Base-by-base conservation (phyloP, 192 early-diverging fungal genomes). In the Umbelopsis isabellina region DNA sequence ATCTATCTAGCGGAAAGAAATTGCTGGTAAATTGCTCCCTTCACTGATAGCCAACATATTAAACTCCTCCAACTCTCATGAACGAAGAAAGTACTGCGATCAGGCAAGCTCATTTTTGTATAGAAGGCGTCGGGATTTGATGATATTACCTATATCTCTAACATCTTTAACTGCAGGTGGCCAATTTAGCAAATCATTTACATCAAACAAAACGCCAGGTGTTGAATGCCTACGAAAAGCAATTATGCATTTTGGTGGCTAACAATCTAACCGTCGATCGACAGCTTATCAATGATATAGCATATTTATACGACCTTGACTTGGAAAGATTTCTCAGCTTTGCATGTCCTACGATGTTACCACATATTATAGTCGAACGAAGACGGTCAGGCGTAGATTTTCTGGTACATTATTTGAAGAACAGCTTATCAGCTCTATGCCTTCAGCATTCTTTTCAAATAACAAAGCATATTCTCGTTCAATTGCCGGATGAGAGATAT, bases 281-380 rank as follows among this genome's bases (percentile, higher is more conserved):
- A 13, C 55, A 61, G 55, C 18, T 61, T 61, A 25, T 25, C 7
- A 12, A 23, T 7, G 55, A 61, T 35, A 61, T 61, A 5, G 55
- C 55, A 35, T 61, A 61, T 61, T 30, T 61, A n/a, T 61, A 35
- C 55, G 55, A 61, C 12, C 18, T 30, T n/a, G 55, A 61, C 27
- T 61, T 61, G 11, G 55, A 61, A 12, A 13, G 25, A 0, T 35
- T 61, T 35, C 55, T 61, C 11, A 61, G 30, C 5, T 35, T 61
- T 61, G 55, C 55, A 18, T 61, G 27, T 12, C 55, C 55, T 10
- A 30, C 33, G 11, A 33, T 61, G 18, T 7, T 61, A 16, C 55
- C 55, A 35, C 25, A 61, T n/a, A 16, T 61, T 3, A 61, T 61
- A 35, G 55, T 35, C 18, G 55, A 61, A 61, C 21, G 55, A 18